phyloP scores from a whole-genome alignment of 2,329 filamentous ascomycete genomes.

The Neofusicoccum umdonicola region DNA sequence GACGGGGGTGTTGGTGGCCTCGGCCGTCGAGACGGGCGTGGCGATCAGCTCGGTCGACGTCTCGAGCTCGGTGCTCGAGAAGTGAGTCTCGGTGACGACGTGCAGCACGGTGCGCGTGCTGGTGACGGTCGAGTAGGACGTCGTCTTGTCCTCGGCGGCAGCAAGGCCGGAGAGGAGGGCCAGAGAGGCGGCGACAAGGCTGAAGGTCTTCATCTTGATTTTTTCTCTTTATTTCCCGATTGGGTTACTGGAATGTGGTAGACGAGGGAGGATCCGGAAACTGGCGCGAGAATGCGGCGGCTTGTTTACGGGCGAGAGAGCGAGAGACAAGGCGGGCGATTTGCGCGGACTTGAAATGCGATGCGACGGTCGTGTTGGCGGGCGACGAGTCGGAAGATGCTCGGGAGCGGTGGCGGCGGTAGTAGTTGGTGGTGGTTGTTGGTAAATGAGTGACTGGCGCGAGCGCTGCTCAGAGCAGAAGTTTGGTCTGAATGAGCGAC shows the following conservation, averaged over 20 bases:
- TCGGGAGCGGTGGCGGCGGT: background rate
- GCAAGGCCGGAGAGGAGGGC: conserved; percentile 34
- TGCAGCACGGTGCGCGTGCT: conserved; percentile 32
- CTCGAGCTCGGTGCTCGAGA: conserved; percentile 29
- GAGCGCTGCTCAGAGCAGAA: conserved; percentile 13
- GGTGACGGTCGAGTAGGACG: conserved; percentile 15
- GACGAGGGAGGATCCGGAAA: background rate
- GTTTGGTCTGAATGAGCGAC: conserved; percentile 15
- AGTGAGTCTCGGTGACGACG: conserved; percentile 36
- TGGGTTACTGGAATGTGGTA: background rate
- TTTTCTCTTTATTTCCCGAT: background rate
- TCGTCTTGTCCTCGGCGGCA: conserved; percentile 34
- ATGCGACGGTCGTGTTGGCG: background rate
- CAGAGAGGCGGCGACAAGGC: conserved; percentile 32
- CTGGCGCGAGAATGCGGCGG: background rate
- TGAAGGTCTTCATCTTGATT: conserved; percentile 30
- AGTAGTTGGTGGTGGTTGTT: background rate
- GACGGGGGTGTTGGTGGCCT: conserved; percentile 17
- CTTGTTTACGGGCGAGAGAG: background rate
- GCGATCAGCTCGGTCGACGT: conserved; percentile 32
- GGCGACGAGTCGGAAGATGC: background rate
- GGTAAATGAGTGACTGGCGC: conserved; percentile 12
- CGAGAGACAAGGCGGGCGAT: background rate
- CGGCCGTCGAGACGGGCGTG: conserved; percentile 22
- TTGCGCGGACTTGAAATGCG: background rate